These are phyloP conservation scores for Alternaria triticimaculans DNA, from an alignment of 2,329 filamentous ascomycete species.

Conservation along the genomic window DNA sequence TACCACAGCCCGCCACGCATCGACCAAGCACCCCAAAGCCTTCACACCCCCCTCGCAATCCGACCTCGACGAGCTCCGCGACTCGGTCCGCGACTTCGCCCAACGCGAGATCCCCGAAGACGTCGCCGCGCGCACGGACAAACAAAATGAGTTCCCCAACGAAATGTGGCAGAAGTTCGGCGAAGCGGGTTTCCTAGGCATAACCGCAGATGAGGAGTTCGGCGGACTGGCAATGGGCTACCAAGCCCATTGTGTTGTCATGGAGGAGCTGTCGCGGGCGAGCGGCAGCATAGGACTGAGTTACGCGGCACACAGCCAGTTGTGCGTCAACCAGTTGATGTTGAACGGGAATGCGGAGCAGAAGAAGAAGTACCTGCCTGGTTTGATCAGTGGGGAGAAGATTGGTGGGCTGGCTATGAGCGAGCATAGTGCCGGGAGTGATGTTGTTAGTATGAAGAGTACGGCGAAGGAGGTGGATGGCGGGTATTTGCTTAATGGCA, in stretches of 20 bases:
- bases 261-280: conserved; percentile 92
- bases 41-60: conserved; percentile 72
- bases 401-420: conserved; percentile 95
- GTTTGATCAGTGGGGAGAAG: conserved; percentile 77
- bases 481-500: conserved; percentile 84
- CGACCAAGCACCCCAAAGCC: conserved; percentile 72
- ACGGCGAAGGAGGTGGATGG: conserved; percentile 81
- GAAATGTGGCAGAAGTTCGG: conserved; percentile 95
- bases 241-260: conserved; percentile 92
- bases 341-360: conserved; percentile 83
- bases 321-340: conserved; percentile 95
- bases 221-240: conserved; percentile 93
- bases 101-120: conserved; percentile 84
- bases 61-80: conserved; percentile 81
- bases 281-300: conserved; percentile 86
- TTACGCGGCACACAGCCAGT: conserved; percentile 93
- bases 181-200: conserved; percentile 86
- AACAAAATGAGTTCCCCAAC: conserved; percentile 83
- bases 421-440: conserved; percentile 86
- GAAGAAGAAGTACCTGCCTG: conserved; percentile 81
- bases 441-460: conserved; percentile 96
- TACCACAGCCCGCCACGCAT: conserved; percentile 55
- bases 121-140: conserved; percentile 82
- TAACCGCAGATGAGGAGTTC: conserved; percentile 91
- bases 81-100: conserved; percentile 86